phyloP scores from a whole-genome alignment of 495 filamentous ascomycete genomes.

The Penicillium lividum region DNA sequence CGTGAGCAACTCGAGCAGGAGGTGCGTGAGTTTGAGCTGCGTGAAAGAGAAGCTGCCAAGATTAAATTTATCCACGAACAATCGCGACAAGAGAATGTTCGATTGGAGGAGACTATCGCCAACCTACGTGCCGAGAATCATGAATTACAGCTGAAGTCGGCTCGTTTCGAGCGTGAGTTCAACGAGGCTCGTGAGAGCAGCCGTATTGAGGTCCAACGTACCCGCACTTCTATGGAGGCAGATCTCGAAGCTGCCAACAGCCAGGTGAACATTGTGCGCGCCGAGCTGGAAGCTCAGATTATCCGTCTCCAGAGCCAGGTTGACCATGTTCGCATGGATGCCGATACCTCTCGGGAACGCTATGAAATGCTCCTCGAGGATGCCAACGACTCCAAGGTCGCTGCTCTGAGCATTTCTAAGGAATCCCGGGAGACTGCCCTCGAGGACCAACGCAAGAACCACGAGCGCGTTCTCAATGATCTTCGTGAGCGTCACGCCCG shows the following conservation, averaged over 20 bases:
- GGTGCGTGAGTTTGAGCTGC: slow-evolving; percentile 70
- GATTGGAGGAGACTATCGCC: slow-evolving; percentile 64
- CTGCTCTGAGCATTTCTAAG: slow-evolving; percentile 55
- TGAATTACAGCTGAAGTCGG: slow-evolving; percentile 58
- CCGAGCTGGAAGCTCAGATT: slow-evolving; percentile 73
- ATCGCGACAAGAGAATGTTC: slow-evolving; percentile 53
- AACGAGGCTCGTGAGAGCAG: slow-evolving; percentile 77
- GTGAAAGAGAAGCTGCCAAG: slow-evolving; percentile 68
- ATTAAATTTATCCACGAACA: slow-evolving; percentile 56
- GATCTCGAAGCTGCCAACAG: slow-evolving; percentile 81
- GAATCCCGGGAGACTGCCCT: slow-evolving; percentile 63
- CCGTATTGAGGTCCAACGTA: slow-evolving; percentile 74
- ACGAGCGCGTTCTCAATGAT: slow-evolving; percentile 70
- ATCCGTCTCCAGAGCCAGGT: slow-evolving; percentile 66
- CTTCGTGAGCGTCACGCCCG: slow-evolving; percentile 68
- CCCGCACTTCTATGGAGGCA: slow-evolving; percentile 71
- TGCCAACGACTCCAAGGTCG: slow-evolving; percentile 52
- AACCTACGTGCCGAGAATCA: slow-evolving; percentile 68
- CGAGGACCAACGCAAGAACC: slow-evolving; percentile 65
- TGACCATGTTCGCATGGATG: slow-evolving; percentile 70
- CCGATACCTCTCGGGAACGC: slow-evolving; percentile 69
- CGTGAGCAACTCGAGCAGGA: slow-evolving; percentile 79
- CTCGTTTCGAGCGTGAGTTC: slow-evolving; percentile 78
- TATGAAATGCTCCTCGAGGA: slow-evolving; percentile 80
- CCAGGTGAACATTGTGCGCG: slow-evolving; percentile 76